These are phyloP conservation scores for Centella asiatica DNA, from an alignment of 129 eudicot genomes.

Conservation along the genomic window DNA sequence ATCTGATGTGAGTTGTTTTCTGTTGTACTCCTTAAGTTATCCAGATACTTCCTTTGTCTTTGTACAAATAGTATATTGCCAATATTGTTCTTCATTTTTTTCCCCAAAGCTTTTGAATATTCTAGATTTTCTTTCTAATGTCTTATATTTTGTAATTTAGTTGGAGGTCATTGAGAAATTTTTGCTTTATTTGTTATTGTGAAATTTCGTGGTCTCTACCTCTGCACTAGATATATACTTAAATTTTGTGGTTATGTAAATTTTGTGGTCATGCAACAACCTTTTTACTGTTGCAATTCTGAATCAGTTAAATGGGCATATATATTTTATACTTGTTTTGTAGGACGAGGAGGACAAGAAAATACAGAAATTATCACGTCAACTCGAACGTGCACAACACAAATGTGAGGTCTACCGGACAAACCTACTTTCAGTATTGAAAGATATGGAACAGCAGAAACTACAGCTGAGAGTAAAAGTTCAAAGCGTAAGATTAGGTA, in stretches of 20 bases:
- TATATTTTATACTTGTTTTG: background rate
- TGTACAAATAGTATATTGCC: background rate
- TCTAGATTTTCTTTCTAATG: too few species aligned
- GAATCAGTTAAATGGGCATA: background rate
- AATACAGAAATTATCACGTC: slow-evolving; percentile 21
- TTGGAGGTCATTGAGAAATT: too few species aligned
- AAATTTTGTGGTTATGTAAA: background rate
- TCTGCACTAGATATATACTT: background rate
- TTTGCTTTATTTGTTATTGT: too few species aligned
- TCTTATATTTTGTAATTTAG: too few species aligned
- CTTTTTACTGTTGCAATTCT: background rate
- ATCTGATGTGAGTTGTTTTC: slow-evolving; percentile 7
- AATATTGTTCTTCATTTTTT: too few species aligned
- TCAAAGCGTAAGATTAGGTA: slow-evolving; percentile 18
- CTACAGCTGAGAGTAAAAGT: slow-evolving; percentile 27
- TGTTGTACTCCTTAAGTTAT: background rate
- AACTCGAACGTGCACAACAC: slow-evolving; percentile 22
- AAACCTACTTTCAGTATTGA: slow-evolving; percentile 22
- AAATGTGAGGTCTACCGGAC: slow-evolving; percentile 31
- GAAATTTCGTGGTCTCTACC: too few species aligned
- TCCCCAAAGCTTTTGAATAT: background rate
- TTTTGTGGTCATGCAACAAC: background rate
- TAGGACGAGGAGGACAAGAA: slow-evolving; percentile 26
- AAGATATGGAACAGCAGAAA: slow-evolving; percentile 33
- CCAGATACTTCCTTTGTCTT: background rate